Evolutionary conservation across 306 rosid species (phyloP).

Genomic region (Cicer cuneatum): DNA sequence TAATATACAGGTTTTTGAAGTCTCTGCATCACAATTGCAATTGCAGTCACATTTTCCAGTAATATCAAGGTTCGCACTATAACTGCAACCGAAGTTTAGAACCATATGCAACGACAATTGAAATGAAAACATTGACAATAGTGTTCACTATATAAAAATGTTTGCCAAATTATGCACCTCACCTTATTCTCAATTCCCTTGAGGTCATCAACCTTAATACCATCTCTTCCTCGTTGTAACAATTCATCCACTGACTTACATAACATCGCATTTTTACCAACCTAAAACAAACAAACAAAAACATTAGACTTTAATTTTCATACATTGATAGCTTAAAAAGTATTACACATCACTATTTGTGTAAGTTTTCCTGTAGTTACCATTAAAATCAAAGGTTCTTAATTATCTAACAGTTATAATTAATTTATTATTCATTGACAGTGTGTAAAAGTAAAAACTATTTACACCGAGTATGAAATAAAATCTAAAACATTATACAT

Average conservation of each 20-base stretch:
- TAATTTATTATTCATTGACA: too few relatives aligned
- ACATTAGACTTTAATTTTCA: too few relatives aligned
- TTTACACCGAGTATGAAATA: too few relatives aligned
- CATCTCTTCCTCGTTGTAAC: constrained; percentile 67
- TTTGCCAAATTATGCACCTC: constrained; percentile 36
- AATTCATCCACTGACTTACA: constrained; percentile 72
- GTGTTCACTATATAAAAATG: neutral
- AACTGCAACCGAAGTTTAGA: neutral
- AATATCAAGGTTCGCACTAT: neutral
- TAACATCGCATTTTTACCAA: constrained; percentile 75
- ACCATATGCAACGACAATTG: neutral
- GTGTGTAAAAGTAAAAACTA: too few relatives aligned
- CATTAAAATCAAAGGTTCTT: too few relatives aligned
- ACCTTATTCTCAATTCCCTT: constrained; percentile 71
- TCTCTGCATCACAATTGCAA: neutral
- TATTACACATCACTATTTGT: too few relatives aligned
- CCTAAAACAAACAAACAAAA: constrained; percentile 48
- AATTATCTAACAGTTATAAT: too few relatives aligned
- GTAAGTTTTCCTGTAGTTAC: too few relatives aligned
- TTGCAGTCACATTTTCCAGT: neutral
- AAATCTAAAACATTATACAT: neutral
- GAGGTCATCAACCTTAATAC: constrained; percentile 59
- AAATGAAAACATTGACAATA: neutral
- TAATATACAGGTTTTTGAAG: neutral
- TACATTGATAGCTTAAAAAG: too few relatives aligned